Evolutionary conservation across 2,329 filamentous ascomycete genomes (phyloP).

Genomic region (Ophiostoma perfectum): DNA sequence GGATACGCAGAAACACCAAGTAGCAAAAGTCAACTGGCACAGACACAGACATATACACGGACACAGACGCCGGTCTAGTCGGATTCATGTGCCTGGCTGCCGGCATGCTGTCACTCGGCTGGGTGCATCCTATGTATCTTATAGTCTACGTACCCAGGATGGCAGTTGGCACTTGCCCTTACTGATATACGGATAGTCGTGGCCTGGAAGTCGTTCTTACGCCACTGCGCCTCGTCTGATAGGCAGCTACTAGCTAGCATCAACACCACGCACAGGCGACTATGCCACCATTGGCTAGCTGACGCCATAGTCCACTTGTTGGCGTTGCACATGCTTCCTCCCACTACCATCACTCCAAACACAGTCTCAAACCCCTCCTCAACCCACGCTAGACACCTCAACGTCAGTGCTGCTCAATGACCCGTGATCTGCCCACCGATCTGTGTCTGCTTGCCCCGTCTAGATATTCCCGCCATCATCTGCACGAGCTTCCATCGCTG

Average conservation of each 20-base stretch:
- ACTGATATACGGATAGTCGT: too few species aligned
- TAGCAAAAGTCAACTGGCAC: background rate
- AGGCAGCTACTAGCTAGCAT: background rate
- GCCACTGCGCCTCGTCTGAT: background rate
- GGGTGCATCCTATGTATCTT: too few species aligned
- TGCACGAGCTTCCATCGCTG: background rate
- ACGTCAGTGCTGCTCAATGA: background rate
- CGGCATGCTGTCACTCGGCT: background rate
- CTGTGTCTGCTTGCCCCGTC: background rate
- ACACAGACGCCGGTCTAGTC: background rate
- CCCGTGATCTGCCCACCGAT: background rate
- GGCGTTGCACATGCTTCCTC: background rate
- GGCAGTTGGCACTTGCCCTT: background rate
- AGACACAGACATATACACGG: background rate
- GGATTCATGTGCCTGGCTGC: conserved; percentile 7
- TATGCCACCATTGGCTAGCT: conserved; percentile 9
- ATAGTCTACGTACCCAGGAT: too few species aligned
- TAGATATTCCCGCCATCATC: background rate
- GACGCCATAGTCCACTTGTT: background rate
- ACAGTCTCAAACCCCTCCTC: background rate
- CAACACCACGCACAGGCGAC: background rate
- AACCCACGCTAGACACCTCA: too few species aligned
- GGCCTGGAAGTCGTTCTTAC: too few species aligned
- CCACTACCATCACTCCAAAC: background rate
- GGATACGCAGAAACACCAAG: background rate